These are phyloP conservation scores for Pochonia chlamydosporia DNA, from an alignment of 2,329 filamentous ascomycete genomes.

Conservation along the genomic window DNA sequence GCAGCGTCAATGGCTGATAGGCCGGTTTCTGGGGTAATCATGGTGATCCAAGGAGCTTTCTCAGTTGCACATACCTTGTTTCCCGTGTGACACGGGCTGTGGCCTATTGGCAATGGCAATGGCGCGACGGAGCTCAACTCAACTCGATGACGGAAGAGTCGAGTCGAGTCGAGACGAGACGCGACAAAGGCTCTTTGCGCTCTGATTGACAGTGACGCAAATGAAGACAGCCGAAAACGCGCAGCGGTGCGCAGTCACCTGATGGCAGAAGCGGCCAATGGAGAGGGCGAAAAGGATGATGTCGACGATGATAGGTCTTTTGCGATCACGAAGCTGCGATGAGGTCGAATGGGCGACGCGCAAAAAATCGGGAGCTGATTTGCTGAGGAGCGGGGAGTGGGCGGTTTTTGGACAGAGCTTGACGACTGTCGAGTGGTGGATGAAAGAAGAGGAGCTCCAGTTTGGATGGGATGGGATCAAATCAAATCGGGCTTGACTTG, in stretches of 20 bases:
- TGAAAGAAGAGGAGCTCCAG: conserved; percentile 1
- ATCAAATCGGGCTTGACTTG: too few relatives aligned
- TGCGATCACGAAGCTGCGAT: conserved; percentile 32
- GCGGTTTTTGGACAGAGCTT: conserved; percentile 12
- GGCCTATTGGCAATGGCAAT: conserved; percentile 5
- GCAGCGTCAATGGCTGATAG: too few relatives aligned
- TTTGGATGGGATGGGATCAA: too few relatives aligned
- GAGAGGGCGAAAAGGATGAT: conserved; percentile 33
- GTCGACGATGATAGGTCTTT: conserved; percentile 47
- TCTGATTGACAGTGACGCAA: conserved; percentile 18
- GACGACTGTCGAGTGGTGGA: conserved; percentile 1
- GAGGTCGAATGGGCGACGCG: conserved; percentile 25
- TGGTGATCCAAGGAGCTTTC: neutral
- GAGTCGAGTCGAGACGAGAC: too few relatives aligned
- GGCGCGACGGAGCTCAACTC: conserved; percentile 13
- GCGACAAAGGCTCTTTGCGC: conserved; percentile 14
- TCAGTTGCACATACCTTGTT: conserved; percentile 4
- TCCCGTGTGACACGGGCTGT: conserved; percentile 5
- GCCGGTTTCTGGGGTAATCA: neutral
- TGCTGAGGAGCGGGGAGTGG: conserved; percentile 28
- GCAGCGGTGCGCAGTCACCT: conserved; percentile 40
- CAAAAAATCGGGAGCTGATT: conserved; percentile 42
- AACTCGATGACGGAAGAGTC: too few relatives aligned
- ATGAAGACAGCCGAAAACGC: conserved; percentile 15
- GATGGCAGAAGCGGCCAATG: conserved; percentile 44